Evolutionary conservation across 2,329 filamentous ascomycete species (phyloP).

Genomic region (Macrophomina tecta): DNA sequence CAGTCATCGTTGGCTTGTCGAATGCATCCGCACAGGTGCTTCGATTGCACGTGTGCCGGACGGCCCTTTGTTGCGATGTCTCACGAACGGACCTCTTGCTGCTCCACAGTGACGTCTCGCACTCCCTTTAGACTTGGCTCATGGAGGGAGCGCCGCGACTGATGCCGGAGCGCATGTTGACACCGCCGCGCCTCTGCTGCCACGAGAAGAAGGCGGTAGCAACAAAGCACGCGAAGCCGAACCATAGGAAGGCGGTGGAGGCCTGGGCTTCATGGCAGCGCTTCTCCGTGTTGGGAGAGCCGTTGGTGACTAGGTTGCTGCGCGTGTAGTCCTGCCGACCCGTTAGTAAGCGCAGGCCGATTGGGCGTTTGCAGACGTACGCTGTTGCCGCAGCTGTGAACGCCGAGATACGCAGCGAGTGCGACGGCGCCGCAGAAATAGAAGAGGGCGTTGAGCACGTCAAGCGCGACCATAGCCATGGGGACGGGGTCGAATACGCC

Average conservation of each 20-base stretch:
- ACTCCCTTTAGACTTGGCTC: slow-evolving; percentile 59
- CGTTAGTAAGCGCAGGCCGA: no score
- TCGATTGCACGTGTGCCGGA: neutral
- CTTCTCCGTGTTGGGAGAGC: slow-evolving; percentile 64
- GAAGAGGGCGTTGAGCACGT: slow-evolving; percentile 68
- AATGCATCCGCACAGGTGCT: neutral
- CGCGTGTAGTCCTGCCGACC: slow-evolving; percentile 47
- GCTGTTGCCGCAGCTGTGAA: slow-evolving; percentile 69
- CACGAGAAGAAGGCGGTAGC: slow-evolving; percentile 57
- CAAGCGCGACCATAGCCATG: slow-evolving; percentile 61
- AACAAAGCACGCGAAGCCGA: slow-evolving; percentile 70
- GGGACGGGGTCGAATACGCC: slow-evolving; percentile 57
- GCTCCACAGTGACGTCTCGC: neutral
- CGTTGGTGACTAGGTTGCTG: slow-evolving; percentile 67
- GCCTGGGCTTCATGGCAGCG: slow-evolving; percentile 79
- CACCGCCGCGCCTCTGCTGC: slow-evolving; percentile 55
- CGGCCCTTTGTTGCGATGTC: neutral
- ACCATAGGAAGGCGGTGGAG: slow-evolving; percentile 78
- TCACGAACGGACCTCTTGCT: neutral
- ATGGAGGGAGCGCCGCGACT: slow-evolving; percentile 56
- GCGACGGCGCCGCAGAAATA: slow-evolving; percentile 74
- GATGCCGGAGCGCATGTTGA: slow-evolving; percentile 49
- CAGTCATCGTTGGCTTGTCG: neutral
- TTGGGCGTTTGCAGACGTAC: slow-evolving; percentile 48
- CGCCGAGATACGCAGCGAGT: slow-evolving; percentile 71